Base-by-base conservation (phyloP, 345 rosid genomes). In the Populus tremula region DNA sequence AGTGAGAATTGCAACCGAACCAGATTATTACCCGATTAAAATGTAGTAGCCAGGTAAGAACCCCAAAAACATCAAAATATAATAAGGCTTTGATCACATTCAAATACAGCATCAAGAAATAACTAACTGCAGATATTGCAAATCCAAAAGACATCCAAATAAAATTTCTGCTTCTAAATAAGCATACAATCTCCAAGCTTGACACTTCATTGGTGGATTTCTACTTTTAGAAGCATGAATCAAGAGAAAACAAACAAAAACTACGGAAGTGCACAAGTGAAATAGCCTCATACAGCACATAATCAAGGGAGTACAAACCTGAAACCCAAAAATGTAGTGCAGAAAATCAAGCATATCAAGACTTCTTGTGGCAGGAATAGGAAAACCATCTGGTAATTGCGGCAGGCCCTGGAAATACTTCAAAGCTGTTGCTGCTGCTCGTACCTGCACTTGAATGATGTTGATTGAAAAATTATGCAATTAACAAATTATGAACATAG, bases 251-350 rank as follows among this genome's bases (percentile, higher is more conserved):
- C 27, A 53, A 41, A 78, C 4, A 71, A 7, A 35, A 20, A 39
- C 18, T 29, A 54, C 8, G 1, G 18, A 72, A 12, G 25, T 12
- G 17, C 53, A 74, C 23, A 5, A 66, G 53, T 17, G 27, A 5
- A 53, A 64, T 54, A 78, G 13, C 64, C 49, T 23, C 31, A 31
- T 69, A 61, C 65, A 23, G 67, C 47, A 76, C 67, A 54, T 61
- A 71, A 47, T 12, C 33, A 73, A 1, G 72, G 39, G 50, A 73
- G 61, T 16, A 86, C 90, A 76, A 83, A 95, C 99, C 97, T 95
- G 99, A 87, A 96, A 96, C 33, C 99, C 99, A 79, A 96, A 96
- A 80, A 89, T 85, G 70, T 81, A 90, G 66, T 96, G 98, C 78
- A 96, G 89, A 86, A 93, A 91, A 88, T 96, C 98, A 68, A 96